Evolutionary conservation across 2,329 filamentous ascomycete genomes (phyloP).

Genomic region (Akanthomyces uredinophilus): DNA sequence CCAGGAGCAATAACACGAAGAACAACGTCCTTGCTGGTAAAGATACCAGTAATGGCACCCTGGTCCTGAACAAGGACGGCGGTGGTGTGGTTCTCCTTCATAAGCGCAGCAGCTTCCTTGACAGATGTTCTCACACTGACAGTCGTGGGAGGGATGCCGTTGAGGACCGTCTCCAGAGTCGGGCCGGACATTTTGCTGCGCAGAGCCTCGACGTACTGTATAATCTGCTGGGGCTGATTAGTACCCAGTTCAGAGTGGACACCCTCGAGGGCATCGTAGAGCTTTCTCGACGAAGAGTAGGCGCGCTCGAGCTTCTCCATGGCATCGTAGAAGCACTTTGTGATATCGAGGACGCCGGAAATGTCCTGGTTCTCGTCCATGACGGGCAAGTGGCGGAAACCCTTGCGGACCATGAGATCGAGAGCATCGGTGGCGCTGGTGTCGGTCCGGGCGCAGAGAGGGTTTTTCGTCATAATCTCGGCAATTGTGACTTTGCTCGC

Average conservation of each 20-base stretch:
- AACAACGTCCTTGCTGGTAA: constrained; percentile 98
- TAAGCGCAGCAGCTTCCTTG: constrained; percentile 87
- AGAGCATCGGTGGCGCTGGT: constrained; percentile 71
- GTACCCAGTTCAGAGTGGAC: constrained; percentile 95
- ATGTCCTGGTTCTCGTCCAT: constrained; percentile 99
- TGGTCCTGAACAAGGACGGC: constrained; percentile 95
- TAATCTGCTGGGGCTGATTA: constrained; percentile 96
- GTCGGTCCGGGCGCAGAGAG: constrained; percentile 92
- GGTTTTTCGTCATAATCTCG: constrained; percentile 99
- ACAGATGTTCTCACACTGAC: constrained; percentile 95
- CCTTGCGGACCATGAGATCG: constrained; percentile 19
- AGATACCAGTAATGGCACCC: constrained; percentile 96
- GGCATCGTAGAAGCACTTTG: constrained; percentile 98
- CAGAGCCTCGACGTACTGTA: constrained; percentile 96
- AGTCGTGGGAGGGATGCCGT: constrained; percentile 85
- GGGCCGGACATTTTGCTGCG: constrained; percentile 96
- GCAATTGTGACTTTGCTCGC: constrained; percentile 86
- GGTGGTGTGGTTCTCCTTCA: constrained; percentile 99
- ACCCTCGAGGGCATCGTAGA: constrained; percentile 95
- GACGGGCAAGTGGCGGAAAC: constrained; percentile 93
- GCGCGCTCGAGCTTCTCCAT: constrained; percentile 99
- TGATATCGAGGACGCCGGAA: constrained; percentile 95
- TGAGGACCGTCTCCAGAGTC: constrained; percentile 89
- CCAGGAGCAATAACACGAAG: constrained; percentile 96
- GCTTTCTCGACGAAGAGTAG: constrained; percentile 94